Base-by-base conservation (phyloP, 768 basidiomycete genomes). In the Termitomyces sp. region DNA sequence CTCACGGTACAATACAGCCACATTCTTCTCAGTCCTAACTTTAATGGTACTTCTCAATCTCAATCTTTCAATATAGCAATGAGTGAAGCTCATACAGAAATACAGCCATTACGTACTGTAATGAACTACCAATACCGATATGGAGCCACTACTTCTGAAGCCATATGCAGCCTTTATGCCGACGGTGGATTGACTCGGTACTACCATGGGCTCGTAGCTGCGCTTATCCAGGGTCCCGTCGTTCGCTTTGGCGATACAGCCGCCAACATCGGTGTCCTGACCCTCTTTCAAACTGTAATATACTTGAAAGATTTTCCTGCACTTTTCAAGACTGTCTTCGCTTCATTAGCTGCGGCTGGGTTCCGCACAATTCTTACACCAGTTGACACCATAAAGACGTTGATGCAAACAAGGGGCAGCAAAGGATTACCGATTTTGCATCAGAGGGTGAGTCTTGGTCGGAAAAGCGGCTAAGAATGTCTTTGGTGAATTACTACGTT, bases 51-150 rank as follows among this genome's bases (percentile, higher is more conserved):
- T 33, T 11, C 45, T 33, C 6, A 3, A 20, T 45, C 20, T n/a
- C 15, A 3, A 15, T 1, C n/a, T 9, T 20, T n/a, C 20, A 18
- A 54, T 53, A 44, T 47, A 16, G 41, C 41, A 54, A n/a, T 12
- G 18, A 42, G 12, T 34, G 9, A 42, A 54, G 20, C 45, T 48
- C 39, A 22, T 22, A 16, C 34, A 57, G 41, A 12, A 59, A 39
- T 22, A 5, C 55, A 88, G 89, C 94, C 93, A 4, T 73, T 96
- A 18, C 84, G 93, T 16, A 97, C 95, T 1, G 81, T 95, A 55
- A 98, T 98, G 96, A 98, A 98, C 77, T 97, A 91, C 69, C 93
- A 95, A 75, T 94, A 94, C 70, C 83, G 88, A 54, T 93, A 86
- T 68, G 94, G 95, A 20, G 88, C 88, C 2, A 81, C 85, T 1